Evolutionary conservation across 2,329 filamentous ascomycete genomes (phyloP).

Genomic region (Trichophyton benhamiae): DNA sequence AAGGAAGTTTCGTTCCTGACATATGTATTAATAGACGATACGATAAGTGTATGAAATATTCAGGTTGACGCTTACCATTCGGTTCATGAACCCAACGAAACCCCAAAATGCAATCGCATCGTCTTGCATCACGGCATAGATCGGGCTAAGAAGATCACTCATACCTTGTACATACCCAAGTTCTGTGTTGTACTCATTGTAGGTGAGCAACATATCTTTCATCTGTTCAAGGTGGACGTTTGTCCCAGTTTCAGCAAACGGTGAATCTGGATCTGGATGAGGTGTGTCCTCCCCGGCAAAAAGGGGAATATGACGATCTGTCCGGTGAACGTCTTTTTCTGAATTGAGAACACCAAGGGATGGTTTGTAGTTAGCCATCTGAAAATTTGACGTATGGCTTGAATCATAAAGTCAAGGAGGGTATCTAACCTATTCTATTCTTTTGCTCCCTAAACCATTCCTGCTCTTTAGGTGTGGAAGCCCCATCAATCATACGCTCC

Average conservation of each 20-base stretch:
- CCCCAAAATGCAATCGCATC: constrained; percentile 95
- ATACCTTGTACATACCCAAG: constrained; percentile 97
- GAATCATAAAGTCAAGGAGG: constrained; percentile 21
- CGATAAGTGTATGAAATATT: not conserved
- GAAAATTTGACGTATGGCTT: not conserved
- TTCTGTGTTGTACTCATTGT: constrained; percentile 94
- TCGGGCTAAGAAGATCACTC: constrained; percentile 89
- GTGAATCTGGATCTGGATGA: constrained; percentile 89
- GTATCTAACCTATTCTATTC: constrained; percentile 67
- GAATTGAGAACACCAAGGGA: constrained; percentile 41
- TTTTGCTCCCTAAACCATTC: constrained; percentile 98
- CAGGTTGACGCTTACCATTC: constrained; percentile 50
- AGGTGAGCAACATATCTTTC: constrained; percentile 97
- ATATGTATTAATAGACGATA: constrained; percentile 5
- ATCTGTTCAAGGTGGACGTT: constrained; percentile 98
- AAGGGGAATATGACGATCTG: constrained; percentile 85
- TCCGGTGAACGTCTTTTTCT: constrained; percentile 98
- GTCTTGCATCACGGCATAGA: constrained; percentile 95
- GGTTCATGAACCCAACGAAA: constrained; percentile 90
- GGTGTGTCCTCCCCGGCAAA: constrained; percentile 94
- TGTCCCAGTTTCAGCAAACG: constrained; percentile 82
- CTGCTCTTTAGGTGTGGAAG: constrained; percentile 64
- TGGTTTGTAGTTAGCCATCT: constrained; percentile 32
- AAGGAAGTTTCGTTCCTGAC: constrained; percentile 76
- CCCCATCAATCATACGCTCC: constrained; percentile 77